Conservation (phyloP, 345 rosid genomes). For the Hibiscus mutabilis region DNA sequence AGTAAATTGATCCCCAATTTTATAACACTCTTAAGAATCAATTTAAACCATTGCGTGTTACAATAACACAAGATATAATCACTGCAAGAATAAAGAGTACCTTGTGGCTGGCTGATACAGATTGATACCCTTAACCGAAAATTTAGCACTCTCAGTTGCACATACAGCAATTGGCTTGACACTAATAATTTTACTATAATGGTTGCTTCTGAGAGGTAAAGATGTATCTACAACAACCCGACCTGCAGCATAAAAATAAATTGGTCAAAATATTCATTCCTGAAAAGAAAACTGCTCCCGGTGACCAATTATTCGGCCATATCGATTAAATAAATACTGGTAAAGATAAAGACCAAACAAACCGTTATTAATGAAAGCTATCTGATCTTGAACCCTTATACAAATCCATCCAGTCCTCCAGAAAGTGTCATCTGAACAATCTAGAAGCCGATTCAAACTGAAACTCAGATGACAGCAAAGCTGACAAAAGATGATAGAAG, state of each 20-base stretch:
- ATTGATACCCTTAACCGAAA: conserved; percentile 77
- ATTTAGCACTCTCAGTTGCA: conserved; percentile 49
- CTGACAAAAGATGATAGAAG: conserved; percentile 31
- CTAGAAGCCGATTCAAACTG: conserved; percentile 76
- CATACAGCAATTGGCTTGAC: conserved; percentile 76
- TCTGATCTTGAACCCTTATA: conserved; percentile 64
- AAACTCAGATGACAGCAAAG: conserved; percentile 62
- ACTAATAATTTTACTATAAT: conserved; percentile 50
- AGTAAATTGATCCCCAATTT: conserved; percentile 3
- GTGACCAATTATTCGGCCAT: neutral
- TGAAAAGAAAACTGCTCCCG: neutral
- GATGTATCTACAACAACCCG: conserved; percentile 68
- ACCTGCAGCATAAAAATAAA: conserved; percentile 44
- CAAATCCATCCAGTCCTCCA: conserved; percentile 94
- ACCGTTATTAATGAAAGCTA: conserved; percentile 79
- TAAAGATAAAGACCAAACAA: conserved; percentile 20
- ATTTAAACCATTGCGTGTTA: neutral
- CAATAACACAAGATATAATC: conserved; percentile 9
- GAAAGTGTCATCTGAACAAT: conserved; percentile 62
- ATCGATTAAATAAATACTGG: neutral
- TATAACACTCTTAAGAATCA: neutral
- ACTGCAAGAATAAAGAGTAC: conserved; percentile 27
- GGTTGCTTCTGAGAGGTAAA: conserved; percentile 52
- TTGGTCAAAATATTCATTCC: conserved; percentile 14
- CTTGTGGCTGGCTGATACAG: conserved; percentile 60